Conservation (phyloP, 2,329 filamentous ascomycete genomes). For the Cladosporium sp. region DNA sequence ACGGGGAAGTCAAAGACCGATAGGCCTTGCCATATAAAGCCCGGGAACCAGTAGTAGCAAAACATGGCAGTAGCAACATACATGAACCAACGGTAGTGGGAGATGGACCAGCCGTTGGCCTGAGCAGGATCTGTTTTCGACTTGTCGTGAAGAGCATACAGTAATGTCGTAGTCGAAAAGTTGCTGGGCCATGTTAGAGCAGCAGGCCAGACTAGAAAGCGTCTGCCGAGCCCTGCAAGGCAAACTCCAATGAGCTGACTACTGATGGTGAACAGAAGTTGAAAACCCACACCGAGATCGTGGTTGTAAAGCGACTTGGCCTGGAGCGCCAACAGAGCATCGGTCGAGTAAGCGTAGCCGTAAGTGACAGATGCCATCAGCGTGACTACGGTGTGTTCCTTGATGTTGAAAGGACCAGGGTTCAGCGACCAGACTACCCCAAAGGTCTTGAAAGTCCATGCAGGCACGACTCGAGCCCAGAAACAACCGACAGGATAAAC, state of each 20-base stretch:
- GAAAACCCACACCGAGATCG: slow-evolving; percentile 69
- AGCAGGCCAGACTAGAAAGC: slow-evolving; percentile 76
- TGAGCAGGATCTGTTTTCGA: slow-evolving; percentile 57
- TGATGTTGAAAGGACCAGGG: slow-evolving; percentile 53
- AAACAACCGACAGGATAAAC: slow-evolving; percentile 76
- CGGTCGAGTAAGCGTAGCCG: slow-evolving; percentile 17
- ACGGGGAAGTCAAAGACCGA: slow-evolving; percentile 87
- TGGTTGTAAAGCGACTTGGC: slow-evolving; percentile 63
- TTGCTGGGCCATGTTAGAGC: slow-evolving; percentile 91
- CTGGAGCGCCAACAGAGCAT: slow-evolving; percentile 77
- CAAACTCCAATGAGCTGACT: slow-evolving; percentile 83
- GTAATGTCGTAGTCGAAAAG: slow-evolving; percentile 83
- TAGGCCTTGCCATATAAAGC: slow-evolving; percentile 74
- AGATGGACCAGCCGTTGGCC: slow-evolving; percentile 73
- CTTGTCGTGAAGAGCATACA: slow-evolving; percentile 77
- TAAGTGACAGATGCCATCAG: slow-evolving; percentile 22
- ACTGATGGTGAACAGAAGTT: slow-evolving; percentile 76
- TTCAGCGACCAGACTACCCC: slow-evolving; percentile 29
- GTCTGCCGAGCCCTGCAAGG: slow-evolving; percentile 74
- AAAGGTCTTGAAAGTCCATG: slow-evolving; percentile 32
- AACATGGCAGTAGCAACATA: slow-evolving; percentile 67
- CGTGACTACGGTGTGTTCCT: slow-evolving; percentile 52
- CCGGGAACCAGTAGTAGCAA: slow-evolving; percentile 81
- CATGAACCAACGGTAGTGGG: slow-evolving; percentile 79
- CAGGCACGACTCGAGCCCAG: slow-evolving; percentile 69